Percentiles rank a stretch among this genome's conserved stretches.
These are phyloP conservation scores for Arthrobotrys conoides DNA, from an alignment of 2,329 filamentous ascomycete genomes.

Conservation along the genomic window DNA sequence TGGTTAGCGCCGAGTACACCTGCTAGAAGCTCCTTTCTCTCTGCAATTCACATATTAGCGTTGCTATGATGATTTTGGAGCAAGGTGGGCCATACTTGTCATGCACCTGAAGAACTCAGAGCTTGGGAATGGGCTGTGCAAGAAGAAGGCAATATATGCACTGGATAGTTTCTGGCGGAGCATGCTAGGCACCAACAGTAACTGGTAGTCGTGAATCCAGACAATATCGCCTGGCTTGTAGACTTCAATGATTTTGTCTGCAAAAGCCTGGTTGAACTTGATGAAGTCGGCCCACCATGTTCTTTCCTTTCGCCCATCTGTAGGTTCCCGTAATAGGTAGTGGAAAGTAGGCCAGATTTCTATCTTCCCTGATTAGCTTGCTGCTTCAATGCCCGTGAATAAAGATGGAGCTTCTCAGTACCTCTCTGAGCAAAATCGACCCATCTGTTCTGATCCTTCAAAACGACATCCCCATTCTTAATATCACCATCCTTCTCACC, in stretches of 20 bases:
- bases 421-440: conserved; percentile 85
- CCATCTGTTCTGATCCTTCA: conserved; percentile 90
- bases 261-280: conserved; percentile 91
- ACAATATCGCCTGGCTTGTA: conserved; percentile 95
- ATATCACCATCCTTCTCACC: conserved; percentile 78
- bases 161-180: conserved; percentile 87
- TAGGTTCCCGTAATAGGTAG: conserved; percentile 91
- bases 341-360: conserved; percentile 94
- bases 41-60: conserved; percentile 68
- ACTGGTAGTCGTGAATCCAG: conserved; percentile 93
- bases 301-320: conserved; percentile 84
- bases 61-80: background rate
- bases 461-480: conserved; percentile 76
- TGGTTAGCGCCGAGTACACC: conserved; percentile 92
- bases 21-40: conserved; percentile 89
- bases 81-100: conserved; percentile 56
- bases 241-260: conserved; percentile 85
- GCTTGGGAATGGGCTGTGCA: conserved; percentile 94
- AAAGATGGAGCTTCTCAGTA: conserved; percentile 29
- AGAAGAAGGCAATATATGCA: conserved; percentile 94
- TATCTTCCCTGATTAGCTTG: conserved; percentile 46
- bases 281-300: conserved; percentile 93
- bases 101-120: conserved; percentile 95
- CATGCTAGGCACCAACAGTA: conserved; percentile 89
- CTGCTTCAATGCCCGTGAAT: conserved; percentile 18